phyloP scores from a whole-genome alignment of 2,329 filamentous ascomycete species.

The Cryphonectria japonica region DNA sequence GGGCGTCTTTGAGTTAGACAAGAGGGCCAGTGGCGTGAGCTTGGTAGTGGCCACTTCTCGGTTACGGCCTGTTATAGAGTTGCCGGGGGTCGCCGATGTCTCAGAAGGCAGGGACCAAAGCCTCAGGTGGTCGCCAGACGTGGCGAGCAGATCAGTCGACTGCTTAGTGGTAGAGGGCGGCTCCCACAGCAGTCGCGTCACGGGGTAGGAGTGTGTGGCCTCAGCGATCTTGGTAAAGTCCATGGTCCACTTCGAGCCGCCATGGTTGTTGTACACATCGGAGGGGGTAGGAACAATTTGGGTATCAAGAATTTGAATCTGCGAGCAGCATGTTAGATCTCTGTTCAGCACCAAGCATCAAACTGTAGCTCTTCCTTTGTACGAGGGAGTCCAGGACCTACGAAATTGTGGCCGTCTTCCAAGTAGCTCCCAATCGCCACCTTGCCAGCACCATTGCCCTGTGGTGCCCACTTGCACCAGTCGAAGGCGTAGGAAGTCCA shows the following conservation, averaged over 20 bases:
- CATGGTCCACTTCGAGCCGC: slow-evolving; percentile 73
- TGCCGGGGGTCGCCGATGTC: slow-evolving; percentile 63
- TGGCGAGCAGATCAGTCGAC: slow-evolving; percentile 91
- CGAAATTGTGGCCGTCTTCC: slow-evolving; percentile 98
- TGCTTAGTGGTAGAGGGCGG: slow-evolving; percentile 94
- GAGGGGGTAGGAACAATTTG: slow-evolving; percentile 73
- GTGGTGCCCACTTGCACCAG: slow-evolving; percentile 97
- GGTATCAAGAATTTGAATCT: slow-evolving; percentile 98
- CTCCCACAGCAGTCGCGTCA: slow-evolving; percentile 94
- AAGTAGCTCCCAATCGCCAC: slow-evolving; percentile 94
- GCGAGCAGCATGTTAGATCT: slow-evolving; percentile 22
- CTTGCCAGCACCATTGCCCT: slow-evolving; percentile 82
- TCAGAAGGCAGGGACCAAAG: slow-evolving; percentile 89
- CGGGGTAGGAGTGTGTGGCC: slow-evolving; percentile 96
- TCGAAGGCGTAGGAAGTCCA: slow-evolving; percentile 97
- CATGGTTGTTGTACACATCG: slow-evolving; percentile 66
- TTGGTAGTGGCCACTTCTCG: slow-evolving; percentile 70
- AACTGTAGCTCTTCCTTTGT: too few species aligned
- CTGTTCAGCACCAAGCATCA: neutral
- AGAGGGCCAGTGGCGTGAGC: slow-evolving; percentile 85
- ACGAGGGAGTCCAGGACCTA: slow-evolving; percentile 48
- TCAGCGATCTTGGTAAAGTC: slow-evolving; percentile 95
- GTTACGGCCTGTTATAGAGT: slow-evolving; percentile 65
- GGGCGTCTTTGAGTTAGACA: slow-evolving; percentile 97
- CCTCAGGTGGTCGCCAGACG: slow-evolving; percentile 90